Evolutionary conservation across 1,139 yeast genomes (phyloP).

Genomic region (Diutina scorzettiae): DNA sequence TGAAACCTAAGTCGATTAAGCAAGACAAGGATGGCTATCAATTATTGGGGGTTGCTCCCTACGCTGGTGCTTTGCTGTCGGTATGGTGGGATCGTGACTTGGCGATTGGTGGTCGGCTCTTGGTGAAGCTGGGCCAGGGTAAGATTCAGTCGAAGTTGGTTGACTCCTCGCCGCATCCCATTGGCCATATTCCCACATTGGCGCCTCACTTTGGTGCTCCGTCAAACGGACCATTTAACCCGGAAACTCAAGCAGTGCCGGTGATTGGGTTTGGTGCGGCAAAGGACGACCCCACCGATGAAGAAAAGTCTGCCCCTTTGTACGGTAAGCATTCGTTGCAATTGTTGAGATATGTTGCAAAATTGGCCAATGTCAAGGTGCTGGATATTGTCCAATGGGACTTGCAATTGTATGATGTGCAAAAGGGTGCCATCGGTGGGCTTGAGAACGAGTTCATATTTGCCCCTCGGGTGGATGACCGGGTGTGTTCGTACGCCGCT

Average conservation of each 20-base stretch:
- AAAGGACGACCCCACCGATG: constrained; percentile 30
- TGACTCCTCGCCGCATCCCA: constrained; percentile 49
- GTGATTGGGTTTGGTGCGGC: constrained; percentile 36
- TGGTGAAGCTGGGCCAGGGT: constrained; percentile 25
- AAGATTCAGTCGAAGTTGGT: constrained; percentile 32
- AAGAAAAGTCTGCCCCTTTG: constrained; percentile 51
- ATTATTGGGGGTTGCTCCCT: constrained; percentile 1
- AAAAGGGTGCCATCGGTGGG: constrained; percentile 51
- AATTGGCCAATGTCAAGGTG: constrained; percentile 34
- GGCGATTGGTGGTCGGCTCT: constrained; percentile 42
- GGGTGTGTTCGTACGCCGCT: constrained; percentile 54
- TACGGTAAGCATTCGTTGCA: constrained; percentile 47
- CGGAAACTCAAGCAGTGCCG: constrained; percentile 53
- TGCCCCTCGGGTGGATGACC: constrained; percentile 58
- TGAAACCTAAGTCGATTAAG: constrained; percentile 1
- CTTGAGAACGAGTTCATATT: constrained; percentile 46
- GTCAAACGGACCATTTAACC: constrained; percentile 40
- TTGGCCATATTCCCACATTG: constrained; percentile 52
- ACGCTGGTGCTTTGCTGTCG: background rate
- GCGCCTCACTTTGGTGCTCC: constrained; percentile 55
- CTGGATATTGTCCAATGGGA: constrained; percentile 45
- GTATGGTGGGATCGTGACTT: constrained; percentile 6
- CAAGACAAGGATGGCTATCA: constrained; percentile 4
- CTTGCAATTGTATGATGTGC: constrained; percentile 53
- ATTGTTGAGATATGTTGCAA: constrained; percentile 44